Base-by-base conservation (phyloP, 129 eudicot genomes). In the Kitagawia praeruptora region DNA sequence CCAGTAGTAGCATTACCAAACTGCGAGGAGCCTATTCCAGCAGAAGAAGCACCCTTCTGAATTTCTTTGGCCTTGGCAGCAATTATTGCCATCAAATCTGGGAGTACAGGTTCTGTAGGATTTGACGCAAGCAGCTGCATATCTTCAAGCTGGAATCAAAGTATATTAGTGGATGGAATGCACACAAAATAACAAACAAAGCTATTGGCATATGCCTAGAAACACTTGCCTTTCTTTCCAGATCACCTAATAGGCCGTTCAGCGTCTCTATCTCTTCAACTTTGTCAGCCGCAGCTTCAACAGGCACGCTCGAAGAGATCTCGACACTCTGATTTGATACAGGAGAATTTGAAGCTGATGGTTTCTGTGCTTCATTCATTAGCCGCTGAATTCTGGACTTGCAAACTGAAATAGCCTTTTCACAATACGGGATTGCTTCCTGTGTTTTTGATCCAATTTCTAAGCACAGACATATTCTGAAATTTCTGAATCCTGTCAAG, bases 351-450 rank as follows among this genome's bases (percentile, higher is more conserved):
- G 88, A 53, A 72, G 54, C 86, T 61, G 87, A 74, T 13, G 83
- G 76, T 75, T 86, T 80, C 84, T 95, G 83, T 56, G 81, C 51
- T 80, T 96, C 98, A 19, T 78, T 76, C 66, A 44, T 76, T 21
- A 92, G 97, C 42, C 99, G 91, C 77, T 87, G 88, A 84, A 92
- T 82, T 75, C 98, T 82, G 14, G 97, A 85, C 83, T 92, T 96
- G 86, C 99, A 96, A 81, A 87, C 83, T 5, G 91, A 85, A 70
- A 92, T 84, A 81, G 99, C 99, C 84, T 89, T 96, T 82, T 96
- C 80, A 77, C 98, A 96, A 81, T 96, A 96, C 3, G 99, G 97
- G 75, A 96, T 89, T 63, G 99, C 98, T 86, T 96, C 99, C 76
- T 85, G 81, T 46, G 93, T 91, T 85, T 86, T 92, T 42, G 90